Conservation (phyloP, 2,329 filamentous ascomycete genomes). For the Aphanoascus verrucosus region DNA sequence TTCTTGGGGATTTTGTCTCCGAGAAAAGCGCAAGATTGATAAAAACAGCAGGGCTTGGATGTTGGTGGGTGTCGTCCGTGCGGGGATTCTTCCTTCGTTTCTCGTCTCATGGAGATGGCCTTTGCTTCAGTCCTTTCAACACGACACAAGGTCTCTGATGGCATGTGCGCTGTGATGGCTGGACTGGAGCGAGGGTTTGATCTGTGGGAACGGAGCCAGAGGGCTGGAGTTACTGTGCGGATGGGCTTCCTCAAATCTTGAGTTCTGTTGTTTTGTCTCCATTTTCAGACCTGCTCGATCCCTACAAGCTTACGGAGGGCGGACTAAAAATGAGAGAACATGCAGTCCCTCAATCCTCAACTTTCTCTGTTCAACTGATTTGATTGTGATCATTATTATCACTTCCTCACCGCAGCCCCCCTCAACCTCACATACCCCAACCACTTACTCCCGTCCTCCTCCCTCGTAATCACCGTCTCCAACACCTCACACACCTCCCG, state of each 20-base stretch:
- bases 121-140: slow-evolving; percentile 3
- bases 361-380: background rate
- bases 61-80: background rate
- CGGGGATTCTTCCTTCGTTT: background rate
- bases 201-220: background rate
- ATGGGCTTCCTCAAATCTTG: slow-evolving; percentile 10
- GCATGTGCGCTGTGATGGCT: slow-evolving; percentile 17
- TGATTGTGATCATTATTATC: background rate
- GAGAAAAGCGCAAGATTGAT: slow-evolving; percentile 41
- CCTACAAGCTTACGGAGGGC: slow-evolving; percentile 40
- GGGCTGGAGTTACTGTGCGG: background rate
- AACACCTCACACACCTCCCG: slow-evolving; percentile 47
- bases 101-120: background rate
- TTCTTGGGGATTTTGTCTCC: slow-evolving; percentile 16
- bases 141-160: slow-evolving; percentile 1
- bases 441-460: slow-evolving; percentile 46
- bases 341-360: background rate
- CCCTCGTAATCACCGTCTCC: slow-evolving; percentile 44
- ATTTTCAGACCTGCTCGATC: slow-evolving; percentile 45
- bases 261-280: slow-evolving; percentile 27
- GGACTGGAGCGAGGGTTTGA: slow-evolving; percentile 12
- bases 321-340: slow-evolving; percentile 51
- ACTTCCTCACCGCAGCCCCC: slow-evolving; percentile 30
- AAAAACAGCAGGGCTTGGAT: background rate
- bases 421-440: slow-evolving; percentile 40